Percentiles rank a stretch among this genome's conserved stretches.
These are phyloP conservation scores for Boletus bicolor DNA, from an alignment of 768 basidiomycete genomes.

Conservation along the genomic window DNA sequence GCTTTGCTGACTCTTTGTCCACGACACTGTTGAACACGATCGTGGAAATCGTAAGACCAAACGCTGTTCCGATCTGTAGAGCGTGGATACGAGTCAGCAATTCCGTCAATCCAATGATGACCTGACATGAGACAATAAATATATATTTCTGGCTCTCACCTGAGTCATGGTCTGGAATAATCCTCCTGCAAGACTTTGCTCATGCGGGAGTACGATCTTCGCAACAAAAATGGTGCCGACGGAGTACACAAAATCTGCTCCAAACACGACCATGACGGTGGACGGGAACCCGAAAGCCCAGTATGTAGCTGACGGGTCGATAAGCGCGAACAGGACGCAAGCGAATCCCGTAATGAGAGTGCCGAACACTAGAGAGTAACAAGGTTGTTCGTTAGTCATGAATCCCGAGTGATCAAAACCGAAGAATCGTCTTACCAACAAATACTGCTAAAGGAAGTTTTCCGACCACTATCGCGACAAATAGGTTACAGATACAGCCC, in stretches of 20 bases:
- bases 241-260: slow-evolving; percentile 75
- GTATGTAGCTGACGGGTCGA: slow-evolving; percentile 52
- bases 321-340: slow-evolving; percentile 65
- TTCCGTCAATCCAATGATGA: not conserved
- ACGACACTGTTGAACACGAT: slow-evolving; percentile 65
- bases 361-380: slow-evolving; percentile 41
- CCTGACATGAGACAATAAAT: not conserved
- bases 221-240: slow-evolving; percentile 74
- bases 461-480: slow-evolving; percentile 59
- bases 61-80: slow-evolving; percentile 58
- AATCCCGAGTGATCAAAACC: not conserved
- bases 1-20: slow-evolving; percentile 26
- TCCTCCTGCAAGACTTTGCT: slow-evolving; percentile 74
- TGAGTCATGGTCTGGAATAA: slow-evolving; percentile 79
- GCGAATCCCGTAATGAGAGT: slow-evolving; percentile 56
- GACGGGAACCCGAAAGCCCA: slow-evolving; percentile 80
- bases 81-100: not conserved
- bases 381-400: not conserved
- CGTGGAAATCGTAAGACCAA: slow-evolving; percentile 70
- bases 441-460: slow-evolving; percentile 55
- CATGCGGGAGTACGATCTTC: slow-evolving; percentile 59
- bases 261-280: slow-evolving; percentile 60
- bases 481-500: slow-evolving; percentile 60
- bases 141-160: slow-evolving; percentile 31
- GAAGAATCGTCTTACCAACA: slow-evolving; percentile 40